Base-by-base conservation (phyloP, 2,329 filamentous ascomycete species). In the Aspergillus brunneoviolaceus region DNA sequence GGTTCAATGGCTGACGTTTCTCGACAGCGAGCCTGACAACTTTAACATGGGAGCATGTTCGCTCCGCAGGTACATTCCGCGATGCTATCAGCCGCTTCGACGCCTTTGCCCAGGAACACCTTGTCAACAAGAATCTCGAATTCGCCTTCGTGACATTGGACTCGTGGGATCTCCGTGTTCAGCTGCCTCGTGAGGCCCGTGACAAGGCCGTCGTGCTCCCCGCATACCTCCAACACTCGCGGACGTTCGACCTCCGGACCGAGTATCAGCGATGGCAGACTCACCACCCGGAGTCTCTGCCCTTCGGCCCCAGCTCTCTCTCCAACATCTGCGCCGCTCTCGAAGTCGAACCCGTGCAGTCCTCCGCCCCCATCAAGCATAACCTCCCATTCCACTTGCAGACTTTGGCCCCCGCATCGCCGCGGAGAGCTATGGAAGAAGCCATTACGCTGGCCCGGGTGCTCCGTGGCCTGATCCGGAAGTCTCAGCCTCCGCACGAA, bases 211-310 rank as follows among this genome's bases (percentile, higher is more conserved):
- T 98, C 48, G 95, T 98, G 55, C 86, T 99, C 39, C 95, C 95
- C 23, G 90, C 94, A 10, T 99, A 99, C 77, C 86, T 99, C 61
- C 95, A 99, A 81, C 95, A 99, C 82, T 97, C 95, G 45, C 89
- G 95, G 62, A 96, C 94, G 60, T 99, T 98, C 75, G 95, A 98
- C 75, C 86, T 99, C 60, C 90, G 95, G 65, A 96, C 92, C 71
- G 95, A 99, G 80, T 99, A 99, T 76, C 93, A 97, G 81, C 87
- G 93, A 75, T 99, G 95, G 93, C 95, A 98, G 79, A 92, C 96
- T 72, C 94, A 98, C 77, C 95, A 99, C 73, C 95, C 95, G 45
- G 95, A 99, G 81, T 97, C 94, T 59, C 85, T 99, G 57, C 94
- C 95, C 2, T 99, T 98, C 73, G 95, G 94, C 19, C 94, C 95